Conservation (phyloP, 345 rosid genomes). For the Erysimum cheiranthoides region DNA sequence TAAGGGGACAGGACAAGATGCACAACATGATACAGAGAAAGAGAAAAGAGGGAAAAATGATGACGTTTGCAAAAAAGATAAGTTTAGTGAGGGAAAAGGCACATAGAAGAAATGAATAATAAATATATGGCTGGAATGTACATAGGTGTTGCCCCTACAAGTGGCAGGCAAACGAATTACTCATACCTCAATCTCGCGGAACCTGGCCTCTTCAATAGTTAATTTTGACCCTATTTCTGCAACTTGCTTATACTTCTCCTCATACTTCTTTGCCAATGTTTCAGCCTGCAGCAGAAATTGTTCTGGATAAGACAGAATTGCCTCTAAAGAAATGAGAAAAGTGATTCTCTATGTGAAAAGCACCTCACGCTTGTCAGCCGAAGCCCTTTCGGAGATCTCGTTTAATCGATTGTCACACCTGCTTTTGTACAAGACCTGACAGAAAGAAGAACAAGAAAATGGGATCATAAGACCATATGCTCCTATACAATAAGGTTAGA, state of each 20-base stretch:
- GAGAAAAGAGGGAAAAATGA: constrained; percentile 12
- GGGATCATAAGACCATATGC: constrained; percentile 4
- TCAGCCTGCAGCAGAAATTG: constrained; percentile 71
- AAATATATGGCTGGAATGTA: constrained; percentile 6
- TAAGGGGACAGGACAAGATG: constrained; percentile 12
- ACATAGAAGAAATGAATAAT: constrained; percentile 8
- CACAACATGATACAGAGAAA: constrained; percentile 24
- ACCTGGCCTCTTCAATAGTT: constrained; percentile 92
- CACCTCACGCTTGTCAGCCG: constrained; percentile 96
- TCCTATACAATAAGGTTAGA: constrained; percentile 1
- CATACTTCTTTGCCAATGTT: constrained; percentile 84
- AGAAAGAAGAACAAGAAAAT: constrained; percentile 23
- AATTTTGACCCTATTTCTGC: constrained; percentile 93
- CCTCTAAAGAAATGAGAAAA: constrained; percentile 25
- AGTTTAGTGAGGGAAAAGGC: neutral
- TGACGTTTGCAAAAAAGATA: constrained; percentile 13
- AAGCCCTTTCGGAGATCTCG: constrained; percentile 94
- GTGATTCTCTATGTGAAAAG: constrained; percentile 18
- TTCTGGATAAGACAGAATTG: constrained; percentile 32
- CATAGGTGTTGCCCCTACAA: constrained; percentile 20
- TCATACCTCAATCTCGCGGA: constrained; percentile 87
- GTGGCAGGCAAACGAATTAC: constrained; percentile 31
- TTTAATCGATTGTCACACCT: constrained; percentile 95
- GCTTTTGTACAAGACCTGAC: constrained; percentile 87
- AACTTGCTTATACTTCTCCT: constrained; percentile 97